Percentiles rank a stretch among this genome's conserved stretches.
Conservation (phyloP, 345 rosid species). For the Salix suchowensis region DNA sequence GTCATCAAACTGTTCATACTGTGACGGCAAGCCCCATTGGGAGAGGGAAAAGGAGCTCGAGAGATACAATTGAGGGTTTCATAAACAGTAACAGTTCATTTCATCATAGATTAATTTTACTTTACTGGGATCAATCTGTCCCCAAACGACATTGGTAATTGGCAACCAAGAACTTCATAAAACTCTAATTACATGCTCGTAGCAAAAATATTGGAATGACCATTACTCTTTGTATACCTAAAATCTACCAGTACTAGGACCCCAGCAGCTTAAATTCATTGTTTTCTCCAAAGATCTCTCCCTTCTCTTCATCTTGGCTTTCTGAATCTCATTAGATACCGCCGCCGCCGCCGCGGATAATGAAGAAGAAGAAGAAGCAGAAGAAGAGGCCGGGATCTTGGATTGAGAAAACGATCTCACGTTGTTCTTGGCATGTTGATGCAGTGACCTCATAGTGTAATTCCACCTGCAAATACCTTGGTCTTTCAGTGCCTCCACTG, state of each 20-base stretch:
- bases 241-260: slow-evolving; percentile 42
- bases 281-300: slow-evolving; percentile 26
- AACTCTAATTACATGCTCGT: not conserved
- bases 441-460: slow-evolving; percentile 41
- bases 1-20: too few relatives aligned
- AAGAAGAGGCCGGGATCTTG: not conserved
- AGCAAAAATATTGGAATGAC: not conserved
- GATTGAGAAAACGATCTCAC: slow-evolving; percentile 13
- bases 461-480: slow-evolving; percentile 73
- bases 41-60: not conserved
- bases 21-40: not conserved
- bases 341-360: slow-evolving; percentile 4
- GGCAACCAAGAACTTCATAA: not conserved
- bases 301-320: slow-evolving; percentile 12
- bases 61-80: not conserved
- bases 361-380: slow-evolving; percentile 2
- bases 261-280: slow-evolving; percentile 40
- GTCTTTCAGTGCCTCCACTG: slow-evolving; percentile 67
- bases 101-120: not conserved
- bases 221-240: not conserved
- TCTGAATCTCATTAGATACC: not conserved
- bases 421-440: slow-evolving; percentile 37
- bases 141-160: not conserved
- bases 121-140: not conserved
- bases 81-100: not conserved